Conservation (phyloP, 202 grass and related monocot genomes). For the Setaria italica region DNA sequence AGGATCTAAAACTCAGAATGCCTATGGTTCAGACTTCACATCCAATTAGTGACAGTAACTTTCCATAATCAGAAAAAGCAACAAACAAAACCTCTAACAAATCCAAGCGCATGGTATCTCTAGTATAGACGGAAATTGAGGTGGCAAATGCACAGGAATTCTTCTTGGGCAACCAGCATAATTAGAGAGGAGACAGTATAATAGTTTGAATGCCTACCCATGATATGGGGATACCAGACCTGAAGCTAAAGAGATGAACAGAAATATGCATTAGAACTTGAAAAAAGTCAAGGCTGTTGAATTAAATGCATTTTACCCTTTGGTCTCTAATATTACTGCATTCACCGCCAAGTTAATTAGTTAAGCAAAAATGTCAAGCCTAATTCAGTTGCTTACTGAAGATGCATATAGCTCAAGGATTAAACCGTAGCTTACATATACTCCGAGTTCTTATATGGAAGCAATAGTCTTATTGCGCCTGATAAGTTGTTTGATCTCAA, state of each 20-base stretch:
- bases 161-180: not conserved
- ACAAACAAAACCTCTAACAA: not conserved
- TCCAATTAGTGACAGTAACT: not conserved
- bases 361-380: not conserved
- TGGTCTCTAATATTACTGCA: constrained; percentile 24
- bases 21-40: not conserved
- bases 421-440: constrained; percentile 45
- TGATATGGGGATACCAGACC: not conserved
- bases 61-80: not conserved
- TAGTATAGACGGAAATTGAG: not conserved
- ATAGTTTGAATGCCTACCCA: constrained; percentile 3
- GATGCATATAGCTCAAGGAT: not conserved
- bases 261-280: not conserved
- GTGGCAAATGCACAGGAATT: not conserved
- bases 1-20: not conserved
- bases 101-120: not conserved
- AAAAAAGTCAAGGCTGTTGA: not conserved
- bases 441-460: not conserved
- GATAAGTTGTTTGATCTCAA: constrained; percentile 60
- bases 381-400: constrained; percentile 4
- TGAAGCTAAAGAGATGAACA: not conserved
- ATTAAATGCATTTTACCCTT: not conserved
- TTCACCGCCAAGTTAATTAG: not conserved
- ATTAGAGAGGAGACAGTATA: not conserved
- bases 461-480: constrained; percentile 31